phyloP scores from a whole-genome alignment of 768 basidiomycete species.

The Auriscalpium vulgare region DNA sequence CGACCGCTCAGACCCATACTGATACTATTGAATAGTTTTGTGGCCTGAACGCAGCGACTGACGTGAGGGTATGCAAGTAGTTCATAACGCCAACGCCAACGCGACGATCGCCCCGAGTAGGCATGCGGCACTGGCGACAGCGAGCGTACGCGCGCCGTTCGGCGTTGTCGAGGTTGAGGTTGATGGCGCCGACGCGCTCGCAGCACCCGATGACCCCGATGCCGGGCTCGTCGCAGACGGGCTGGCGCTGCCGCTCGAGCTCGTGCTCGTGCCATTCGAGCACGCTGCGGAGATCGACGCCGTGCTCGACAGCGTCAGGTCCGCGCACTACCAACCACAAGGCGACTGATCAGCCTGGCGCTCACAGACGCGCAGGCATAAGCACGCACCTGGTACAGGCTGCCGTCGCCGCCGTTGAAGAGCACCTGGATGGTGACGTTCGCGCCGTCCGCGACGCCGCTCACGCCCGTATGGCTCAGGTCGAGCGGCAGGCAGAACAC shows the following conservation, averaged over 20 bases:
- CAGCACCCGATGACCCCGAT: not conserved
- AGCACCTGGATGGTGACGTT: constrained; percentile 69
- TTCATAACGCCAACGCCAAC: not conserved
- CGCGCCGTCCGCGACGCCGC: constrained; percentile 48
- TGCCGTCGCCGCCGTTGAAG: constrained; percentile 64
- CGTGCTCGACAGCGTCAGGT: constrained; percentile 57
- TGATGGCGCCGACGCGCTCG: not conserved
- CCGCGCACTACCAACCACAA: constrained; percentile 52
- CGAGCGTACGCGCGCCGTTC: not conserved
- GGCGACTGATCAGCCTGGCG: not conserved
- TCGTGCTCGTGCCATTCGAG: constrained; percentile 21
- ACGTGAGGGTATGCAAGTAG: no score
- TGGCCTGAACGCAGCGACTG: no score
- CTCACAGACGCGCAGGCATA: not conserved
- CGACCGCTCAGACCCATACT: no score
- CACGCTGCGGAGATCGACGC: constrained; percentile 38
- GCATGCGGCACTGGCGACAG: not conserved
- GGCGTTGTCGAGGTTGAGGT: not conserved
- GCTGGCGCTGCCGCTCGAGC: not conserved
- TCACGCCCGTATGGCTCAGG: constrained; percentile 40
- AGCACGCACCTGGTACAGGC: constrained; percentile 53
- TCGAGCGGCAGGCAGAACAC: constrained; percentile 61
- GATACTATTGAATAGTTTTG: no score
- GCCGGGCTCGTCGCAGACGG: not conserved
- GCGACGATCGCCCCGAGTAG: not conserved